Evolutionary conservation across 169 alveolate species (phyloP), one percentile per base, ranked within the genome.

Genomic region (Babesia ovata): DNA sequence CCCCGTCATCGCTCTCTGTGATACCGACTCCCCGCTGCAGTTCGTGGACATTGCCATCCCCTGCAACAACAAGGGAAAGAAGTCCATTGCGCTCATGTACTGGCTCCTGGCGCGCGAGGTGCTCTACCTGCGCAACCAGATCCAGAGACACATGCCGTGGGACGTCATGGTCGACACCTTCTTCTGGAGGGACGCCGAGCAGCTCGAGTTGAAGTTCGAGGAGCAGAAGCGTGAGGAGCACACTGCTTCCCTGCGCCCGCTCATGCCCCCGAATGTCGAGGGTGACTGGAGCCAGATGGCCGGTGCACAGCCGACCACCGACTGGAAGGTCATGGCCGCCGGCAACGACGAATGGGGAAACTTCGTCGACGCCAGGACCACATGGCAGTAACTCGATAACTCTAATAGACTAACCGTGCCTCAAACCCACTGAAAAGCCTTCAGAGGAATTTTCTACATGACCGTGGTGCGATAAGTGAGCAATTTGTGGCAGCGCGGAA

Each of bases 1-100:
- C 57, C 99, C 99, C n/a, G 99, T 96, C 60, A 96, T 98, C 63
- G 99, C 99, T 42, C 92, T 98, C 54, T 96, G 99, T 85, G 98
- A 97, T 86, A 93, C 99, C 42, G 99, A 98, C 91, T 95, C 99
- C 29, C 99, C 99, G 19, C 92, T 97, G 62, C 96, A 95, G 84
- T 95, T 88, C 91, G 99, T 98, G 82, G 99, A 98, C 85, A 92
- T 98, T 75, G 99, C 99, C 65, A 98, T 98, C 66, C 99, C 99
- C 45, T 95, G 99, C 91, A 97, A 97, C 94, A 98, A 98, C 94
- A 97, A 96, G 95, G 98, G 99, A 29, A 93, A 89, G 88, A 96
- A 95, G 91, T 93, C 99, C 33, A 95, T 98, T 69, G 99, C 99
- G 62, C 93, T 98, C 85, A 93, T 98, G 89, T 98, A 95, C 96